Evolutionary conservation across 768 basidiomycete genomes (phyloP).

Genomic region (Candolleomyces eurysporus): DNA sequence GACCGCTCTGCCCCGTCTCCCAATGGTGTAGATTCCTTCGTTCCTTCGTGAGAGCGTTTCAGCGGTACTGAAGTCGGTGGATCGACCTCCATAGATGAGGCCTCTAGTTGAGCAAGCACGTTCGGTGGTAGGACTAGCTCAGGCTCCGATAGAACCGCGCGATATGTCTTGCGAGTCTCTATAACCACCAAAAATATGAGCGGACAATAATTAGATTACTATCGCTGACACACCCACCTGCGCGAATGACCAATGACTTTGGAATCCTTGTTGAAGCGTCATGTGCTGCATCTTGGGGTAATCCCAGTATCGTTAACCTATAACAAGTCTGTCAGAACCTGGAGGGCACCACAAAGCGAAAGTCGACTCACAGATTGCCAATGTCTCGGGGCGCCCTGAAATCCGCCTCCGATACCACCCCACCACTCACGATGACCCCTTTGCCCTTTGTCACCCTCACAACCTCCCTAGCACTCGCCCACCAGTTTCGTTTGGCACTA

Average conservation of each 20-base stretch:
- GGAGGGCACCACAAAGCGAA: no score
- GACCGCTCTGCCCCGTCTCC: not conserved
- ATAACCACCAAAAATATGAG: not conserved
- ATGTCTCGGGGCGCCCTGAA: slow-evolving; percentile 72
- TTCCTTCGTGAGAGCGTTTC: not conserved
- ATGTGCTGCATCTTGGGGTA: slow-evolving; percentile 68
- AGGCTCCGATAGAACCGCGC: slow-evolving; percentile 77
- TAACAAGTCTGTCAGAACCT: no score
- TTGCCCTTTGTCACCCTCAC: slow-evolving; percentile 80
- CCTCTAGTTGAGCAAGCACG: not conserved
- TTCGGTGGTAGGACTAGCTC: slow-evolving; percentile 53
- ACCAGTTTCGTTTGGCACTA: slow-evolving; percentile 75
- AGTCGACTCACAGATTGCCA: slow-evolving; percentile 62
- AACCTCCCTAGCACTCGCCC: slow-evolving; percentile 76
- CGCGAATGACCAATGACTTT: slow-evolving; percentile 67
- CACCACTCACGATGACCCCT: slow-evolving; percentile 70
- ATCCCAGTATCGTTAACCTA: slow-evolving; percentile 65
- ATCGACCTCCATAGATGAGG: not conserved
- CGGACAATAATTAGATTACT: not conserved
- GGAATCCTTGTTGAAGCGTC: slow-evolving; percentile 57
- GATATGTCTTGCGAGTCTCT: slow-evolving; percentile 83
- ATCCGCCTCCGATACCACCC: slow-evolving; percentile 58
- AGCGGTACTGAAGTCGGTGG: not conserved
- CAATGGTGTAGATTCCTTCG: not conserved
- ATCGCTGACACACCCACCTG: slow-evolving; percentile 50